Evolutionary conservation across 2,329 filamentous ascomycete genomes (phyloP).

Genomic region (Nannizziopsis arthrosporioides): DNA sequence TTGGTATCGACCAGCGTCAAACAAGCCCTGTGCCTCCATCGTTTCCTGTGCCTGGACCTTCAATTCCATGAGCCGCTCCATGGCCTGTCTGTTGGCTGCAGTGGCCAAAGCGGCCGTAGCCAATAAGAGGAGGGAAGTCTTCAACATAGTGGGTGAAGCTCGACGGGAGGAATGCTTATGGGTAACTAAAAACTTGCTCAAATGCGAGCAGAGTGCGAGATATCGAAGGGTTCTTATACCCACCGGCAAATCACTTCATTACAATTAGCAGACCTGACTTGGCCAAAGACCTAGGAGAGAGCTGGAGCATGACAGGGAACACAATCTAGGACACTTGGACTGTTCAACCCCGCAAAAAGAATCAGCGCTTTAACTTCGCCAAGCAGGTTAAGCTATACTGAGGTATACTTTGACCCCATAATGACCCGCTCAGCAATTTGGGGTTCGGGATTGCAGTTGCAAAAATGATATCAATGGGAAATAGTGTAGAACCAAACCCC

Average conservation of each 20-base stretch:
- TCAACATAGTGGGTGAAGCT: slow-evolving; percentile 11
- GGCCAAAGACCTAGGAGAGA: too few species aligned
- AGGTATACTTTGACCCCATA: too few species aligned
- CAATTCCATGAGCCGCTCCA: slow-evolving; percentile 17
- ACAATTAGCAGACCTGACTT: not conserved
- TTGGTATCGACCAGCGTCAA: slow-evolving; percentile 10
- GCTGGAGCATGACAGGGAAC: too few species aligned
- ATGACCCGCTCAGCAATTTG: too few species aligned
- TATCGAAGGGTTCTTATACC: slow-evolving; percentile 3
- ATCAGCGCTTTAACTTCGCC: too few species aligned
- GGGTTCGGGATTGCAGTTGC: too few species aligned
- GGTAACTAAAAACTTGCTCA: not conserved
- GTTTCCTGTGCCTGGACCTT: slow-evolving; percentile 13
- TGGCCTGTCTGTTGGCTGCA: slow-evolving; percentile 8
- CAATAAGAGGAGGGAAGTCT: slow-evolving; percentile 10
- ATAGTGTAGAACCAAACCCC: too few species aligned
- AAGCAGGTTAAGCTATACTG: too few species aligned
- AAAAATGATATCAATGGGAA: too few species aligned
- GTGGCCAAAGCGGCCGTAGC: slow-evolving; percentile 12
- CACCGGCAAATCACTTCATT: not conserved
- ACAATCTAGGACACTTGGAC: too few species aligned
- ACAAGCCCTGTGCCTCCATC: slow-evolving; percentile 10
- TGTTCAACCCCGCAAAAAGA: too few species aligned
- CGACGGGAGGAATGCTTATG: not conserved
- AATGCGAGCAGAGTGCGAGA: not conserved